Evolutionary conservation across 805 yeast genomes (phyloP).

Genomic region (Cyberlindnera japonica): DNA sequence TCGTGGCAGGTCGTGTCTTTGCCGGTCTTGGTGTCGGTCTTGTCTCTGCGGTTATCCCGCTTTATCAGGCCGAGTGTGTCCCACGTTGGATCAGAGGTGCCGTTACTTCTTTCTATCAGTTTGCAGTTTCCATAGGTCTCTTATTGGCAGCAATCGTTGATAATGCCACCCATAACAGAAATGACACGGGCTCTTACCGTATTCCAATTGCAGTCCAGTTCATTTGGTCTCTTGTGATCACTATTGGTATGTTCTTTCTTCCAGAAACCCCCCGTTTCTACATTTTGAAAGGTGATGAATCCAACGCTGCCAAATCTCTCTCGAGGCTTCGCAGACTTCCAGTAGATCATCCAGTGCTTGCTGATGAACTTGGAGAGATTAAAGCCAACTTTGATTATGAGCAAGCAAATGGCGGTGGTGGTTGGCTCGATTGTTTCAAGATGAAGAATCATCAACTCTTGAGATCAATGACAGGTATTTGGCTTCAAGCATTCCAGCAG

Average conservation of each 20-base stretch:
- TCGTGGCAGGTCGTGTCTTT: constrained; percentile 62
- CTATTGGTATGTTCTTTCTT: constrained; percentile 56
- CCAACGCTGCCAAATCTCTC: constrained; percentile 52
- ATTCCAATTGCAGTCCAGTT: constrained; percentile 72
- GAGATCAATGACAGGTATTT: constrained; percentile 40
- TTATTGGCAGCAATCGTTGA: constrained; percentile 66
- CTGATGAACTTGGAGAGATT: constrained; percentile 45
- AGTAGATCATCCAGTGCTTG: constrained; percentile 37
- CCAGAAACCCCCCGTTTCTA: constrained; percentile 77
- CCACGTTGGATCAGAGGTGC: constrained; percentile 37
- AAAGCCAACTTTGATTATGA: constrained; percentile 45
- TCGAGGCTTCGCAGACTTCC: constrained; percentile 50
- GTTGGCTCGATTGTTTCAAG: constrained; percentile 34
- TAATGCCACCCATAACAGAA: constrained; percentile 56
- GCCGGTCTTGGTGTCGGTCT: constrained; percentile 74
- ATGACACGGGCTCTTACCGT: constrained; percentile 58
- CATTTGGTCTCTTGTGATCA: constrained; percentile 58
- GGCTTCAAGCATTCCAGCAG: constrained; percentile 53
- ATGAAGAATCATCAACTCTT: constrained; percentile 36
- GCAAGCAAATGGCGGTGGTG: constrained; percentile 26
- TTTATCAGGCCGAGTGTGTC: constrained; percentile 79
- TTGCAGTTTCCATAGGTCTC: constrained; percentile 69
- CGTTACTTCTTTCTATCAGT: constrained; percentile 71
- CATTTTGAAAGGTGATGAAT: constrained; percentile 51
- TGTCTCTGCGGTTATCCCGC: constrained; percentile 66